Evolutionary conservation across 805 yeast species (phyloP).

Genomic region (Wickerhamiella qilinensis): DNA sequence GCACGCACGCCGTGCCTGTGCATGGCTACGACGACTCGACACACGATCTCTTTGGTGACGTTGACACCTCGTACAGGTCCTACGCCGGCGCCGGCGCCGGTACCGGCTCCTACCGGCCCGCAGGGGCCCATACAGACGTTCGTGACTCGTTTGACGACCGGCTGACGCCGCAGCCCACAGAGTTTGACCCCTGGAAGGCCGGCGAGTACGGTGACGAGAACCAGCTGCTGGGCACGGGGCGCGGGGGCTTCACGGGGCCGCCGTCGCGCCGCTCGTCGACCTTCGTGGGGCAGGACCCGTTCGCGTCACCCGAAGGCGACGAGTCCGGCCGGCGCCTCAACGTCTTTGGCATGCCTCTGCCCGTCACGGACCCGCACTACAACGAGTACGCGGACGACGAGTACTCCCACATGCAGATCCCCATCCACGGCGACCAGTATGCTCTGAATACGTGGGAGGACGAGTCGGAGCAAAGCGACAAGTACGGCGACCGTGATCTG

Average conservation of each 20-base stretch:
- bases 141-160: not conserved
- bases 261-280: not conserved
- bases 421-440: conserved; percentile 24
- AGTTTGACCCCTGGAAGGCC: not conserved
- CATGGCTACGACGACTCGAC: not conserved
- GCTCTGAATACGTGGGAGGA: conserved; percentile 20
- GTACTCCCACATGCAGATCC: conserved; percentile 17
- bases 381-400: conserved; percentile 18
- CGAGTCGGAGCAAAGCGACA: conserved; percentile 9
- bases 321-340: not conserved
- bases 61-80: not conserved
- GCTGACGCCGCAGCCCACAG: not conserved
- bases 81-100: not conserved
- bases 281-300: not conserved
- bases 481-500: conserved; percentile 8
- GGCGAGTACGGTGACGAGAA: not conserved
- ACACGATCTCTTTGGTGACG: not conserved
- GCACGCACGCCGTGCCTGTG: not conserved
- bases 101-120: not conserved
- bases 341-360: conserved; percentile 2
- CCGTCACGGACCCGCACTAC: not conserved
- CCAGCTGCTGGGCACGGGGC: not conserved
- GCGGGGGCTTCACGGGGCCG: no score
- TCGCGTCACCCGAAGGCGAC: not conserved
- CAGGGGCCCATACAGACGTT: not conserved